Evolutionary conservation across 768 basidiomycete species (phyloP).

Genomic region (Lentinus brumalis): DNA sequence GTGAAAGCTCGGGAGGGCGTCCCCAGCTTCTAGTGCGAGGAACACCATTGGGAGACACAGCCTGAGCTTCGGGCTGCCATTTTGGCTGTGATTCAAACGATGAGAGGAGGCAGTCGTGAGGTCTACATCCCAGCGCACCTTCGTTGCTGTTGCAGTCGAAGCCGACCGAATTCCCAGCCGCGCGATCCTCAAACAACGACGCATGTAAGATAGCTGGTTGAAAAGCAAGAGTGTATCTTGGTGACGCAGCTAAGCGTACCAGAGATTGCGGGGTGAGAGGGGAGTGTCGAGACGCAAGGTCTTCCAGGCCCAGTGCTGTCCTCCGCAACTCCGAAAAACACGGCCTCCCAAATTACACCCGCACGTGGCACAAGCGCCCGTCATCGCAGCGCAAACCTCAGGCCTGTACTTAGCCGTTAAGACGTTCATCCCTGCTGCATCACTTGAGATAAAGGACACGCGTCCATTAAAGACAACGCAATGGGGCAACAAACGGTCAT

Average conservation of each 20-base stretch:
- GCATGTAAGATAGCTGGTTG: neutral
- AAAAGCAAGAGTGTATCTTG: neutral
- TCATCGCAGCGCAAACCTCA: neutral
- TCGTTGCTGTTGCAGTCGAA: slow-evolving; percentile 24
- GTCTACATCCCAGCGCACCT: slow-evolving; percentile 16
- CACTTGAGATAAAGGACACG: neutral
- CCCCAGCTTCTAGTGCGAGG: slow-evolving; percentile 20
- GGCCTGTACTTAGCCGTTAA: too few relatives aligned
- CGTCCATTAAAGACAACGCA: too few relatives aligned
- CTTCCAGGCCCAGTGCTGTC: neutral
- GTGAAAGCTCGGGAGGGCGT: neutral
- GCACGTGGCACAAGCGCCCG: too few relatives aligned
- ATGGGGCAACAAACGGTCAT: neutral
- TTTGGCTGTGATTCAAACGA: neutral
- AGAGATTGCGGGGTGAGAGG: neutral
- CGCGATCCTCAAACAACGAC: slow-evolving; percentile 21
- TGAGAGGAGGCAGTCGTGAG: neutral
- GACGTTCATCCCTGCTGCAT: neutral
- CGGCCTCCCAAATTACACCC: neutral
- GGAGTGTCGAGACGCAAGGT: neutral
- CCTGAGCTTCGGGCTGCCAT: neutral
- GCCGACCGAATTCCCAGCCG: slow-evolving; percentile 19
- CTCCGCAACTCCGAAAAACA: neutral
- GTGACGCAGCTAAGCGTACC: slow-evolving; percentile 5
- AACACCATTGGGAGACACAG: neutral